Conservation (phyloP, 257 asterid genomes). For the Lantana camara region DNA sequence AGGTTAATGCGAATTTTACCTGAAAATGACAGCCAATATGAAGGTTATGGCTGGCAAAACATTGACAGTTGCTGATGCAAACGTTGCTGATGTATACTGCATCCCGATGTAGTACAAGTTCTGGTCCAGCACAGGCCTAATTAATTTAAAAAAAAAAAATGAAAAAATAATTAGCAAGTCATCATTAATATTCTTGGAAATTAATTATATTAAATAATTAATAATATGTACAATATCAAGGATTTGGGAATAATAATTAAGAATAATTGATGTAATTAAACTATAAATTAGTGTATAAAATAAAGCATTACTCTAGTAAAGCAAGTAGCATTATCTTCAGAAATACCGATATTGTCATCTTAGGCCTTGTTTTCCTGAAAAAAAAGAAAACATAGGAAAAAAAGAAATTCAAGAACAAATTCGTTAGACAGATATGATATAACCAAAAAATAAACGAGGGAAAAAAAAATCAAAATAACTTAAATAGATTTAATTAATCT, state of each 20-base stretch:
- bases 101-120: slow-evolving; percentile 78
- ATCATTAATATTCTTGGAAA: background rate
- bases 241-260: no score
- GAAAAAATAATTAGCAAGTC: background rate
- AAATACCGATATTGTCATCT: slow-evolving; percentile 59
- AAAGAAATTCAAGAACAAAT: background rate
- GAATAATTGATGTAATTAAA: no score
- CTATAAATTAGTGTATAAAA: background rate
- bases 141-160: background rate
- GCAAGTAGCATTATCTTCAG: slow-evolving; percentile 70
- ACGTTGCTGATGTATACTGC: slow-evolving; percentile 87
- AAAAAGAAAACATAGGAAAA: background rate
- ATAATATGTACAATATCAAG: no score
- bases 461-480: no score
- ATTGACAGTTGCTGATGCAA: slow-evolving; percentile 78
- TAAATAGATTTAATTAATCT: no score
- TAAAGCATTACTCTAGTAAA: slow-evolving; percentile 72
- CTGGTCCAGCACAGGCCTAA: slow-evolving; percentile 92
- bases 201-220: background rate
- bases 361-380: slow-evolving; percentile 85
- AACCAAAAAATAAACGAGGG: no score
- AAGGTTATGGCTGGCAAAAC: slow-evolving; percentile 87
- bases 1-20: slow-evolving; percentile 41
- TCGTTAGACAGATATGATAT: no score
- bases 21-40: slow-evolving; percentile 79